phyloP scores from a whole-genome alignment of 2,329 filamentous ascomycete species.

The Phialemonium atrogriseum region DNA sequence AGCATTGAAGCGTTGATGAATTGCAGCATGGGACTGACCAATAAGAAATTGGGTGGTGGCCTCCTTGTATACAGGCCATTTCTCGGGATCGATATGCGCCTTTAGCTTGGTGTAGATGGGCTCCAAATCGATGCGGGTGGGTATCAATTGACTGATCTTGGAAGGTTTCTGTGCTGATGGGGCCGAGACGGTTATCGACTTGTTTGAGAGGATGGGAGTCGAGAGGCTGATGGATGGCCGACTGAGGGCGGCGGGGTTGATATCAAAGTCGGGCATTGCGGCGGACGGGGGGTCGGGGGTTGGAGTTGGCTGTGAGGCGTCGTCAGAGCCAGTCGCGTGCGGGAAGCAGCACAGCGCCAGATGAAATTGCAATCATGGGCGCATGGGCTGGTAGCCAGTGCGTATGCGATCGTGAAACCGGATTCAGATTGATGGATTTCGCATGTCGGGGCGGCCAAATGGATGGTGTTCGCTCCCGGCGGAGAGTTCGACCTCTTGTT shows the following conservation, averaged over 20 bases:
- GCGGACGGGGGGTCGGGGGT: conserved; percentile 28
- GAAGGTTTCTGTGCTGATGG: conserved; percentile 40
- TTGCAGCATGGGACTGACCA: conserved; percentile 32
- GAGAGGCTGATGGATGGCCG: conserved; percentile 49
- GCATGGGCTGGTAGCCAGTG: conserved; percentile 27
- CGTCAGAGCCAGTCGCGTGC: conserved; percentile 35
- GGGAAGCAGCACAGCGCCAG: conserved; percentile 35
- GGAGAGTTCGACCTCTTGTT: conserved; percentile 15
- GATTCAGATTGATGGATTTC: conserved; percentile 34
- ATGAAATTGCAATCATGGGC: conserved; percentile 32
- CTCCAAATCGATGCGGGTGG: conserved; percentile 59
- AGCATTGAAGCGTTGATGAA: neutral
- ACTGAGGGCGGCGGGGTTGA: conserved; percentile 62
- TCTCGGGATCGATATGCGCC: conserved; percentile 47
- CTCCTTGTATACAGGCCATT: conserved; percentile 59
- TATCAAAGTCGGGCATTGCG: conserved; percentile 42
- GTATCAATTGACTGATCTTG: conserved; percentile 55
- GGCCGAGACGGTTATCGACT: conserved; percentile 46
- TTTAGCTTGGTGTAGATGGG: conserved; percentile 56
- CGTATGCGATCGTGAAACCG: conserved; percentile 33
- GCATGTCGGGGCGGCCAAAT: conserved; percentile 29
- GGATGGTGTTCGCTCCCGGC: conserved; percentile 28
- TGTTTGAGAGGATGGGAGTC: conserved; percentile 50
- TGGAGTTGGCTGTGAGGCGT: conserved; percentile 10
- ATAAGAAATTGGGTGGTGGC: conserved; percentile 54